Conservation (phyloP, 352 stramenopile species). For the Pythium coloratum region DNA sequence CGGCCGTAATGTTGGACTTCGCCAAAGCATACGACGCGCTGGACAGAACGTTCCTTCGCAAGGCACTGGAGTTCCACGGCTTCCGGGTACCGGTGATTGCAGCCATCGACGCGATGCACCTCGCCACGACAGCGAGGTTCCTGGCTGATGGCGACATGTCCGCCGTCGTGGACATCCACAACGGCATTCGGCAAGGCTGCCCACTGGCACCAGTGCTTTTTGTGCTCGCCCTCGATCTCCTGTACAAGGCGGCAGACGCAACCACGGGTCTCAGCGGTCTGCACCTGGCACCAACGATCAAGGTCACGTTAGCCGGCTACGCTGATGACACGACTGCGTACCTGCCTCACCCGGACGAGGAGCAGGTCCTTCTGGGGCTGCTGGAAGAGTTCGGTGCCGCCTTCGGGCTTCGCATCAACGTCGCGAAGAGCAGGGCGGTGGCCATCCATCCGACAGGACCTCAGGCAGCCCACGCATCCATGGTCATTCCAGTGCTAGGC, state of each 20-base stretch:
- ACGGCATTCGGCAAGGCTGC: constrained; percentile 15
- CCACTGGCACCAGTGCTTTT: constrained; percentile 11
- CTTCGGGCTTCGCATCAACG: constrained; percentile 2
- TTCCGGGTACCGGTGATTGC: neutral
- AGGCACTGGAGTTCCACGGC: neutral
- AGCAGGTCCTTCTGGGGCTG: neutral
- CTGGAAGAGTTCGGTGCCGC: neutral
- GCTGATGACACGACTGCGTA: constrained; percentile 4
- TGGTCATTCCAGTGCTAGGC: neutral
- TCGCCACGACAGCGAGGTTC: constrained; percentile 1
- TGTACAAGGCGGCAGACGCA: neutral
- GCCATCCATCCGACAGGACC: neutral
- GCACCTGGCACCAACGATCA: no score
- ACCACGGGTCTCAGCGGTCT: neutral
- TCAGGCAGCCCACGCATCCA: neutral
- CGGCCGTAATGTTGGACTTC: constrained; percentile 9
- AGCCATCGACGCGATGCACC: constrained; percentile 1
- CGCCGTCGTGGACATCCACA: neutral
- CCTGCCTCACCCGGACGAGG: neutral
- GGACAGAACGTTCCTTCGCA: neutral
- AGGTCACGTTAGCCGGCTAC: no score
- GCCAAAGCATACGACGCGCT: constrained; percentile 16
- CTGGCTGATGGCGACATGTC: constrained; percentile 4
- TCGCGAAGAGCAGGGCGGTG: neutral
- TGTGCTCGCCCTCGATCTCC: neutral